A percentile compares a stretch with the other conserved stretches of the same genome.
These are phyloP conservation scores for Apiospora malaysiana DNA, from an alignment of 2,329 filamentous ascomycete genomes.

Conservation along the genomic window DNA sequence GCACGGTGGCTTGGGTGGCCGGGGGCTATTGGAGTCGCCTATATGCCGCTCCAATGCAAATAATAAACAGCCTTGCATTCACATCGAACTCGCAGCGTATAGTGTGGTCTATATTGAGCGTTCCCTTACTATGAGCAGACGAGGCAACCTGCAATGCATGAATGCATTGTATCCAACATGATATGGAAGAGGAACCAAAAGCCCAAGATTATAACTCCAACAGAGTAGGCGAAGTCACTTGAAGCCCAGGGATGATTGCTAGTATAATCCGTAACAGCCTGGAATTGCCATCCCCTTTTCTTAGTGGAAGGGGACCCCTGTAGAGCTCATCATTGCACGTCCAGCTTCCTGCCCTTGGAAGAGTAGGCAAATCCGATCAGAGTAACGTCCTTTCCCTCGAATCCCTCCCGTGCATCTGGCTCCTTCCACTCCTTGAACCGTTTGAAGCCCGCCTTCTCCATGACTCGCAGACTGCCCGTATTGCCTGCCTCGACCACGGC, in stretches of 20 bases:
- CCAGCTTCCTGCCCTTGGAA: neutral
- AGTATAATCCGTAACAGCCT: neutral
- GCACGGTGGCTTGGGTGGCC: neutral
- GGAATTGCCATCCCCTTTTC: neutral
- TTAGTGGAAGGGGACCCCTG: neutral
- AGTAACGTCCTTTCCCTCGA: conserved; percentile 19
- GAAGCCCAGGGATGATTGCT: neutral
- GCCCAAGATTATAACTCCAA: neutral
- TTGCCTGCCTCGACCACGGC: conserved; percentile 58
- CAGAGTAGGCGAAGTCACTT: neutral
- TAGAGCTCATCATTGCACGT: neutral
- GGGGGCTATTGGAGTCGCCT: neutral
- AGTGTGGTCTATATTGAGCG: neutral
- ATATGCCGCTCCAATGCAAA: neutral
- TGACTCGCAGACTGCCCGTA: conserved; percentile 57
- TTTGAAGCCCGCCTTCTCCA: conserved; percentile 62
- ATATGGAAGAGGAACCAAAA: neutral
- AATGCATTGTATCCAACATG: neutral
- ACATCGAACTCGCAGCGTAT: neutral
- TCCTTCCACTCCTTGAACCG: conserved; percentile 49
- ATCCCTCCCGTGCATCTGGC: conserved; percentile 30
- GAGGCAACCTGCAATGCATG: neutral
- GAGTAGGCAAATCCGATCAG: conserved; percentile 5
- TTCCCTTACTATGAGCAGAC: neutral
- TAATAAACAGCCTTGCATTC: neutral